A percentile compares a stretch with the other conserved stretches of the same genome.
Conservation (phyloP, 768 basidiomycete genomes). For the Panaeolus papilionaceus region DNA sequence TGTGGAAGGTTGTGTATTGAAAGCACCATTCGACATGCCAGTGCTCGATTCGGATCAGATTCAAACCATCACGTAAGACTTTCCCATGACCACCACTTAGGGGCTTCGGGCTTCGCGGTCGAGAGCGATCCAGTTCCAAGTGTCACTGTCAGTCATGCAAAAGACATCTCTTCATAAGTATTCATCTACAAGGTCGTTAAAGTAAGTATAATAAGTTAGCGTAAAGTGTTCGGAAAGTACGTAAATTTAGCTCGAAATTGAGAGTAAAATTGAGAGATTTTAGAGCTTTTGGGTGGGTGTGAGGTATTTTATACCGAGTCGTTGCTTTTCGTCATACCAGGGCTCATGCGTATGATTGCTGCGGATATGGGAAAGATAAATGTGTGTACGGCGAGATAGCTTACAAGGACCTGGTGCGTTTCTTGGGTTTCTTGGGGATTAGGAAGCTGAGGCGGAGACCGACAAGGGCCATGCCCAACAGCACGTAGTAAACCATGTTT, state of each 20-base stretch:
- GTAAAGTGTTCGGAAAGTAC: slow-evolving; percentile 7
- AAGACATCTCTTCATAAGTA: not conserved
- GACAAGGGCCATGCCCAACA: slow-evolving; percentile 35
- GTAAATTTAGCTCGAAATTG: not conserved
- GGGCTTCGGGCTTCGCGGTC: not conserved
- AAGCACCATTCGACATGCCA: no score
- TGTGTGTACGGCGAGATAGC: not conserved
- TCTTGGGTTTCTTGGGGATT: slow-evolving; percentile 24
- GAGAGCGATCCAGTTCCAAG: not conserved
- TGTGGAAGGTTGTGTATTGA: no score
- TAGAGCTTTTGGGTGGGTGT: not conserved
- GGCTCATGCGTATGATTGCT: not conserved
- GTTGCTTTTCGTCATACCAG: not conserved
- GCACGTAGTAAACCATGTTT: slow-evolving; percentile 46
- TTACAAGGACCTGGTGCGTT: slow-evolving; percentile 5
- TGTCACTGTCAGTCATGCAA: not conserved
- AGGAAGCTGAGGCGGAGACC: slow-evolving; percentile 35
- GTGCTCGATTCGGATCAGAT: no score
- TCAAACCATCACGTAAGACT: no score
- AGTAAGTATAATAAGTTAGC: slow-evolving; percentile 4
- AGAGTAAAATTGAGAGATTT: not conserved
- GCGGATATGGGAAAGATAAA: not conserved
- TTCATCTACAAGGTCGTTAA: slow-evolving; percentile 5
- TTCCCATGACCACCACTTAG: no score
- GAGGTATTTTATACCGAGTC: not conserved